Evolutionary conservation across 768 basidiomycete species (phyloP).

Genomic region (Tricholoma matsutake): DNA sequence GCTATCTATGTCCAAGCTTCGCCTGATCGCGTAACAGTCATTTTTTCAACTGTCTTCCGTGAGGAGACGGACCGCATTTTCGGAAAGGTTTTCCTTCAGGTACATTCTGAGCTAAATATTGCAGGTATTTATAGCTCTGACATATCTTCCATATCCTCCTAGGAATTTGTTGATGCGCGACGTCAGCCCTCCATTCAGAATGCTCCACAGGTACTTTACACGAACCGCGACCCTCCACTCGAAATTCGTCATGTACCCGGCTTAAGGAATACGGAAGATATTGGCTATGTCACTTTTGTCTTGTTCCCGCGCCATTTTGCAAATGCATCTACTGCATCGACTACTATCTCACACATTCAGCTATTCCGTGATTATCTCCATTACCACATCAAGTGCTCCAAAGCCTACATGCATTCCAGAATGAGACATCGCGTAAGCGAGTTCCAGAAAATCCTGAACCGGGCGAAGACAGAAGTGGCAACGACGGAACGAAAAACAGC

Average conservation of each 20-base stretch:
- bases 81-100: slow-evolving; percentile 98
- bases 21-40: slow-evolving; percentile 93
- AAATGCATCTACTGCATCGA: slow-evolving; percentile 60
- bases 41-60: slow-evolving; percentile 95
- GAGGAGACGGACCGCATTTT: slow-evolving; percentile 98
- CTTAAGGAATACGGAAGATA: slow-evolving; percentile 78
- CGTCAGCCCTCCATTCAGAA: slow-evolving; percentile 90
- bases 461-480: slow-evolving; percentile 90
- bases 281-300: slow-evolving; percentile 97
- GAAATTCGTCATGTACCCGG: slow-evolving; percentile 89
- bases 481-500: slow-evolving; percentile 88
- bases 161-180: slow-evolving; percentile 99
- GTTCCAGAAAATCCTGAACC: slow-evolving; percentile 93
- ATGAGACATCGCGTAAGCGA: slow-evolving; percentile 93
- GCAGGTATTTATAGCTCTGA: background rate
- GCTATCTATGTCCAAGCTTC: slow-evolving; percentile 94
- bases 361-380: slow-evolving; percentile 98
- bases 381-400: slow-evolving; percentile 98
- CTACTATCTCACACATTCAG: slow-evolving; percentile 92
- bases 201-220: slow-evolving; percentile 95
- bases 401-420: slow-evolving; percentile 98
- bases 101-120: slow-evolving; percentile 26
- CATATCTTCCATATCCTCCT: slow-evolving; percentile 8
- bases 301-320: slow-evolving; percentile 95
- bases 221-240: slow-evolving; percentile 92